phyloP scores from a whole-genome alignment of 2,329 filamentous ascomycete genomes.

The Beauveria australis region DNA sequence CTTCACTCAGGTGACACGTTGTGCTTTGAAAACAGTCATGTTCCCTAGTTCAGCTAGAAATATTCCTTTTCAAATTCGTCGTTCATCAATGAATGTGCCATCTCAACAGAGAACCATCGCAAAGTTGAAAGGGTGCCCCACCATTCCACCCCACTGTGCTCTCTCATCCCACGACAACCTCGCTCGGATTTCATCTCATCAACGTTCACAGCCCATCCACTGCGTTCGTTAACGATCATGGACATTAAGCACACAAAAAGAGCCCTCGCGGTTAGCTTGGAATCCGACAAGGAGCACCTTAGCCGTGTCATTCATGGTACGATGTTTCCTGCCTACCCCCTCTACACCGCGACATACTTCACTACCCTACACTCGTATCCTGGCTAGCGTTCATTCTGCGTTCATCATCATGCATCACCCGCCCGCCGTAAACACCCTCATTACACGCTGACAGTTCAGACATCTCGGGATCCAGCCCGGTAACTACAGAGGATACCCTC shows the following conservation, averaged over 20 bases:
- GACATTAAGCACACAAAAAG: slow-evolving; percentile 45
- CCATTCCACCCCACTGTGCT: neutral
- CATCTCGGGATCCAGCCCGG: slow-evolving; percentile 41
- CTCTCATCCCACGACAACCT: neutral
- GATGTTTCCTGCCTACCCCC: neutral
- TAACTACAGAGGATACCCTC: slow-evolving; percentile 32
- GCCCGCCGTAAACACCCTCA: neutral
- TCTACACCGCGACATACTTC: neutral
- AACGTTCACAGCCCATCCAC: neutral
- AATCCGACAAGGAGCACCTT: slow-evolving; percentile 37
- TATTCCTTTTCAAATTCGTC: no score
- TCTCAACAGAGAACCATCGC: no score
- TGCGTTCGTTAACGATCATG: neutral
- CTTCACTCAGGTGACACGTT: no score
- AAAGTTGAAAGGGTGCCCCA: neutral
- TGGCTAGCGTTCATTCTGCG: no score
- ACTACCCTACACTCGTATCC: neutral
- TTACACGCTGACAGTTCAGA: slow-evolving; percentile 27
- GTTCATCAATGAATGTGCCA: no score
- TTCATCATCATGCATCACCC: neutral
- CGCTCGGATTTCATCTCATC: neutral
- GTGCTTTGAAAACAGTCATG: no score
- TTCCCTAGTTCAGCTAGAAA: no score
- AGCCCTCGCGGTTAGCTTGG: slow-evolving; percentile 49
- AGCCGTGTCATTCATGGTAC: slow-evolving; percentile 46